These are phyloP conservation scores for Cudoniella acicularis DNA, from an alignment of 495 filamentous ascomycete species.

Conservation along the genomic window DNA sequence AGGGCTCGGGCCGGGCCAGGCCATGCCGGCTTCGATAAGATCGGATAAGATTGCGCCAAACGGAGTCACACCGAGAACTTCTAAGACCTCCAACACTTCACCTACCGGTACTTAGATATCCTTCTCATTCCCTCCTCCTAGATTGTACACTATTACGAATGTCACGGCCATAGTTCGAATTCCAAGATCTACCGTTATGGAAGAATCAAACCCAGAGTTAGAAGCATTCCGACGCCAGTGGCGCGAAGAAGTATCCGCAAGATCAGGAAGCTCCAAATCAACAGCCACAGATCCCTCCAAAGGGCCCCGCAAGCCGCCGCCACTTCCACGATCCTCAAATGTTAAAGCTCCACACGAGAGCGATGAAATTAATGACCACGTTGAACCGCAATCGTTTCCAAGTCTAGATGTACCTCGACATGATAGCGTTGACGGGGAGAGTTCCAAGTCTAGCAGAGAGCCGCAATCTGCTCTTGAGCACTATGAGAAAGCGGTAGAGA, in stretches of 20 bases:
- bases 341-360: not conserved
- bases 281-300: slow-evolving; percentile 5
- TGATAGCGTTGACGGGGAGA: slow-evolving; percentile 13
- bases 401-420: slow-evolving; percentile 20
- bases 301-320: slow-evolving; percentile 12
- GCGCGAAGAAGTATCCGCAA: slow-evolving; percentile 72
- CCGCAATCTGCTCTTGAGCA: slow-evolving; percentile 83
- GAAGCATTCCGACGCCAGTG: slow-evolving; percentile 78
- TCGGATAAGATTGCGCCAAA: not conserved
- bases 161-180: no score
- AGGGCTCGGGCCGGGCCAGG: no score
- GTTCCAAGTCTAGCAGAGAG: slow-evolving; percentile 37
- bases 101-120: not conserved
- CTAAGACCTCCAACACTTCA: not conserved
- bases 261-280: slow-evolving; percentile 20
- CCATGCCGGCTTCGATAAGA: not conserved
- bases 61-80: not conserved
- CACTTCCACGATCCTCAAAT: slow-evolving; percentile 11
- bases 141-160: slow-evolving; percentile 12
- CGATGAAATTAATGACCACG: slow-evolving; percentile 34
- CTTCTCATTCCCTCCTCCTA: not conserved
- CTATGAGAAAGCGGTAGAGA: slow-evolving; percentile 89
- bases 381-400: slow-evolving; percentile 35
- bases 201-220: slow-evolving; percentile 52
- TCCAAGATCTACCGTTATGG: slow-evolving; percentile 12